Evolutionary conservation across 2,329 filamentous ascomycete species (phyloP).

Genomic region (Penicillium capsulatum): DNA sequence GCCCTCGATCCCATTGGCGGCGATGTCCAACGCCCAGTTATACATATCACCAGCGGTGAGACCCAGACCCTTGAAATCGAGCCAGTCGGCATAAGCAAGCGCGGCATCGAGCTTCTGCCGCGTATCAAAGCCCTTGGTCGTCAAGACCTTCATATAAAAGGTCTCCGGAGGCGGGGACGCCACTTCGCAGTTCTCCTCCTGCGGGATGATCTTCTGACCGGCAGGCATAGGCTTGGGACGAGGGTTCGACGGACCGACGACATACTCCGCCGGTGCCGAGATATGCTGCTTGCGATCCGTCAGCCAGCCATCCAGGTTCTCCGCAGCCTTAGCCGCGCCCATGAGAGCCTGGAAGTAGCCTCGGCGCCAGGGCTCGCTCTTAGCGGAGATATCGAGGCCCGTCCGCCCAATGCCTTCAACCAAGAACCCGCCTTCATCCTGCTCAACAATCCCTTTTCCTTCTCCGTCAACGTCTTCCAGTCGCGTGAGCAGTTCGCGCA

Average conservation of each 20-base stretch:
- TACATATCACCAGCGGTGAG: constrained; percentile 69
- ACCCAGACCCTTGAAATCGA: constrained; percentile 68
- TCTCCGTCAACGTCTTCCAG: constrained; percentile 67
- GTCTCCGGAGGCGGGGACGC: constrained; percentile 67
- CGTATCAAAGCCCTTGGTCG: constrained; percentile 72
- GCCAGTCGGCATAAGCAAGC: constrained; percentile 76
- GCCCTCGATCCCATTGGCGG: constrained; percentile 52
- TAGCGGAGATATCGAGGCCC: constrained; percentile 66
- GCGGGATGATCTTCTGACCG: constrained; percentile 58
- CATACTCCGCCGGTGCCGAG: constrained; percentile 66
- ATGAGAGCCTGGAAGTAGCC: constrained; percentile 83
- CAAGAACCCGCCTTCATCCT: constrained; percentile 49
- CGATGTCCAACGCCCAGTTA: constrained; percentile 70
- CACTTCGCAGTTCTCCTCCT: constrained; percentile 69
- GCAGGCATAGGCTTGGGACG: constrained; percentile 68
- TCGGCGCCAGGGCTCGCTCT: constrained; percentile 77
- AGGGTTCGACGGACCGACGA: constrained; percentile 80
- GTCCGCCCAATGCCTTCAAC: constrained; percentile 54
- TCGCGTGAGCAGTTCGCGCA: constrained; percentile 57
- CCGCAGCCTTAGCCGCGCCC: constrained; percentile 68
- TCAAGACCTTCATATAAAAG: constrained; percentile 78
- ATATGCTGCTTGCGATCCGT: constrained; percentile 62
- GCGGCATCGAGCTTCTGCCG: constrained; percentile 77
- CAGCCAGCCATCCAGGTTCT: constrained; percentile 77
- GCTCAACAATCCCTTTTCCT: constrained; percentile 60